Percentiles rank a stretch among this genome's conserved stretches.
Conservation (phyloP, 345 rosid genomes). For the Alliaria petiolata region DNA sequence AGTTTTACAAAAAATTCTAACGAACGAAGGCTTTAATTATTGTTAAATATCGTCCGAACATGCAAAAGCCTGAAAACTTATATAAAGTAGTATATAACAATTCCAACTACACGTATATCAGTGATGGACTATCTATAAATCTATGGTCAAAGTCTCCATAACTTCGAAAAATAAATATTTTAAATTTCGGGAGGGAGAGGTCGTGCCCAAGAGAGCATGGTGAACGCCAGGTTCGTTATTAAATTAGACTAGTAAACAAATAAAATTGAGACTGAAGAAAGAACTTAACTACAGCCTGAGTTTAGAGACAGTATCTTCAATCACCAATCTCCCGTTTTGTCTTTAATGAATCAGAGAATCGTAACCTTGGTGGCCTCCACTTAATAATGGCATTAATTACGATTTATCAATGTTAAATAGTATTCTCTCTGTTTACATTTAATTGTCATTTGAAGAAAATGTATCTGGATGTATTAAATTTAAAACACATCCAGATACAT, state of each 20-base stretch:
- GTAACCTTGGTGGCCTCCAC: conserved; percentile 6
- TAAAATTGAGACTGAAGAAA: not conserved
- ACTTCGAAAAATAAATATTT: not conserved
- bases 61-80: not conserved
- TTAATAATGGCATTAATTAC: conserved; percentile 15
- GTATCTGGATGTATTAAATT: too few relatives aligned
- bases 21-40: not conserved
- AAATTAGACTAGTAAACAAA: not conserved
- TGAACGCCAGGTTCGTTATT: not conserved
- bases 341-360: conserved; percentile 17
- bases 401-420: not conserved
- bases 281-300: not conserved
- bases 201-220: conserved; percentile 21
- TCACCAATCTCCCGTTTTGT: conserved; percentile 12
- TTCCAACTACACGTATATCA: conserved; percentile 6
- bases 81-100: conserved; percentile 4
- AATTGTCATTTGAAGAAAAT: too few relatives aligned
- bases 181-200: not conserved
- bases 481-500: too few relatives aligned
- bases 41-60: not conserved
- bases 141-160: conserved; percentile 3
- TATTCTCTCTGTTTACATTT: too few relatives aligned
- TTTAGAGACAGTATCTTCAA: not conserved
- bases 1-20: not conserved
- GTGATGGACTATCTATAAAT: conserved; percentile 8